These are phyloP conservation scores for Verticillium nonalfalfae DNA, from an alignment of 2,329 filamentous ascomycete species.

Conservation along the genomic window DNA sequence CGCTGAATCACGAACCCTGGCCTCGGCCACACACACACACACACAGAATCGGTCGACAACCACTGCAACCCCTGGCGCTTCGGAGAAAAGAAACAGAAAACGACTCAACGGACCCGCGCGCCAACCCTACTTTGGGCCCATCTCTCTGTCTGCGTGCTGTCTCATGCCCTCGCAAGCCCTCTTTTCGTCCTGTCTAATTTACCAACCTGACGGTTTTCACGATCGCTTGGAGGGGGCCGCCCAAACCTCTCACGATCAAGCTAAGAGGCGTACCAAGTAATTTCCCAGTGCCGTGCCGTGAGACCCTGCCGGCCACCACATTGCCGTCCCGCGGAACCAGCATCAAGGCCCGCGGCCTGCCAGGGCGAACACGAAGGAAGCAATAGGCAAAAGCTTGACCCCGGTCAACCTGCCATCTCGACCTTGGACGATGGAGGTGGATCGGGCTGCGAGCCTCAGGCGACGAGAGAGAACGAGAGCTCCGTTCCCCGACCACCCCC, in stretches of 20 bases:
- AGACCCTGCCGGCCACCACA: background rate
- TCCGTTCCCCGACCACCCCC: background rate
- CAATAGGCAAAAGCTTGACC: background rate
- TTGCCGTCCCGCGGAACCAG: background rate
- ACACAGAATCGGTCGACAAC: background rate
- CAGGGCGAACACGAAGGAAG: background rate
- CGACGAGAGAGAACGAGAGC: background rate
- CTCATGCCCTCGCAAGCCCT: background rate
- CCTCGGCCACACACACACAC: background rate
- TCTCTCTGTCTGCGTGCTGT: background rate
- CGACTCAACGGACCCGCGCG: background rate
- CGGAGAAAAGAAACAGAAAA: constrained; percentile 7
- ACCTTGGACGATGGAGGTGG: background rate
- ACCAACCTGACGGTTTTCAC: background rate
- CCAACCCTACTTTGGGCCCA: background rate
- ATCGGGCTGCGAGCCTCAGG: background rate
- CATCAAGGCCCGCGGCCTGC: background rate
- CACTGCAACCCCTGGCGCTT: background rate
- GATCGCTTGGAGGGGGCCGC: background rate
- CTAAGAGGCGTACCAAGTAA: background rate
- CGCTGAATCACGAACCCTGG: constrained; percentile 1
- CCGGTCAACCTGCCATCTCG: background rate
- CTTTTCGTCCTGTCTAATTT: background rate
- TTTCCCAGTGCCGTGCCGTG: background rate
- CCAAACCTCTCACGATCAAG: background rate